These are phyloP conservation scores for Fusarium proliferatum DNA, from an alignment of 2,329 filamentous ascomycete species.

Conservation along the genomic window DNA sequence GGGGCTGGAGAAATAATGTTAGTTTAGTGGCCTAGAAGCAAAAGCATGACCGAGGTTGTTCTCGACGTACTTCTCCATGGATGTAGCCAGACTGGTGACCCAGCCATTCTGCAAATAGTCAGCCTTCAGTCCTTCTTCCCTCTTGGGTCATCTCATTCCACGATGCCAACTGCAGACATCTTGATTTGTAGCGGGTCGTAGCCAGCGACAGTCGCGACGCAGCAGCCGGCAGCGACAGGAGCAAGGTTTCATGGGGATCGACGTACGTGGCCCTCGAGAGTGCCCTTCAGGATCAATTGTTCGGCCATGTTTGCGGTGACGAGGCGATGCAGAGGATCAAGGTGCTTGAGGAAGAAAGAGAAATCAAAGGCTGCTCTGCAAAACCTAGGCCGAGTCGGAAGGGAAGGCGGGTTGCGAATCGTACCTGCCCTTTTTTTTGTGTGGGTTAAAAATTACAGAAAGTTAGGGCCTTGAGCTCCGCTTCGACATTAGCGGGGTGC, in stretches of 20 bases:
- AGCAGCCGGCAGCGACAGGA: slow-evolving; percentile 29
- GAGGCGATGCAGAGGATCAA: slow-evolving; percentile 53
- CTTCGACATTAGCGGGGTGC: slow-evolving; percentile 26
- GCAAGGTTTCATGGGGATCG: slow-evolving; percentile 38
- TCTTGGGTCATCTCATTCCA: slow-evolving; percentile 8
- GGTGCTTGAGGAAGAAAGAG: slow-evolving; percentile 52
- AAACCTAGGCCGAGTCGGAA: slow-evolving; percentile 46
- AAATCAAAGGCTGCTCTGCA: slow-evolving; percentile 47
- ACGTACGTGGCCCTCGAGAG: slow-evolving; percentile 94
- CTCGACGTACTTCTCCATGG: slow-evolving; percentile 90
- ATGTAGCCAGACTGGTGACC: slow-evolving; percentile 98
- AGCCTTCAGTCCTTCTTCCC: slow-evolving; percentile 38
- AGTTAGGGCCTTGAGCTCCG: slow-evolving; percentile 56
- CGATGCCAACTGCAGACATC: slow-evolving; percentile 20
- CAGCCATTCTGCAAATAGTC: slow-evolving; percentile 78
- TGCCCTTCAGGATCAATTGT: slow-evolving; percentile 95
- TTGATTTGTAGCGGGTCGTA: slow-evolving; percentile 26
- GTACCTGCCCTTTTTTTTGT: slow-evolving; percentile 58
- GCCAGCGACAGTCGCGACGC: slow-evolving; percentile 32
- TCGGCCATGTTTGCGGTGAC: slow-evolving; percentile 78
- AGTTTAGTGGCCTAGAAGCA: slow-evolving; percentile 22
- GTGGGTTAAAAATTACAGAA: slow-evolving; percentile 58
- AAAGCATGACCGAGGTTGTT: slow-evolving; percentile 8
- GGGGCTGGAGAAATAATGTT: slow-evolving; percentile 67
- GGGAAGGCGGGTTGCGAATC: slow-evolving; percentile 50